Evolutionary conservation across 768 basidiomycete genomes (phyloP).

Genomic region (Fomitopsis serialis): DNA sequence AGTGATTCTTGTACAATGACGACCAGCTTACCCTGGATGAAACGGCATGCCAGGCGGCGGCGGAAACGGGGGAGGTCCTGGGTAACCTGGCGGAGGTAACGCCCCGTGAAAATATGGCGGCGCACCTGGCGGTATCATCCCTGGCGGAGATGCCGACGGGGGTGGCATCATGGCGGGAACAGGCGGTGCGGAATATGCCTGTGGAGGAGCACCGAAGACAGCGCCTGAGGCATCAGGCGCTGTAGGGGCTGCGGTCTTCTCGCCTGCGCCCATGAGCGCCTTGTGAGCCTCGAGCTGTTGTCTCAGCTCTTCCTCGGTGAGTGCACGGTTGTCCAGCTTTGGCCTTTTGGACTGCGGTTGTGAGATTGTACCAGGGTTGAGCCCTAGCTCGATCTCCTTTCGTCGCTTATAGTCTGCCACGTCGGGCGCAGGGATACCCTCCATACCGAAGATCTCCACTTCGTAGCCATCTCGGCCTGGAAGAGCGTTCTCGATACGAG

Average conservation of each 20-base stretch:
- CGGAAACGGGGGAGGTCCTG: constrained; percentile 36
- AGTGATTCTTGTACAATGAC: not conserved
- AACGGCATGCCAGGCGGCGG: constrained; percentile 39
- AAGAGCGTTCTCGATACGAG: constrained; percentile 94
- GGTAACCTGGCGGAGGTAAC: constrained; percentile 32
- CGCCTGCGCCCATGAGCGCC: constrained; percentile 75
- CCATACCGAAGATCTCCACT: constrained; percentile 99
- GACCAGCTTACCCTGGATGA: constrained; percentile 5
- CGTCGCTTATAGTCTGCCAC: constrained; percentile 94
- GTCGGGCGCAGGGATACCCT: constrained; percentile 92
- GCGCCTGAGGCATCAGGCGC: constrained; percentile 42
- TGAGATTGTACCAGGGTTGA: constrained; percentile 75
- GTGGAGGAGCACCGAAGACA: constrained; percentile 72
- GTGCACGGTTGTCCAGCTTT: constrained; percentile 68
- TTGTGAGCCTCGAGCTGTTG: constrained; percentile 87
- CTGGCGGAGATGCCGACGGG: constrained; percentile 35
- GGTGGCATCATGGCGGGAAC: constrained; percentile 30
- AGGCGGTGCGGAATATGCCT: constrained; percentile 53
- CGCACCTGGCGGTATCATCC: constrained; percentile 29
- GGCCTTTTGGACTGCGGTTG: constrained; percentile 79
- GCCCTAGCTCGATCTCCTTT: constrained; percentile 91
- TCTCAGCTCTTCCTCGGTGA: constrained; percentile 80
- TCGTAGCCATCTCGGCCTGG: constrained; percentile 97
- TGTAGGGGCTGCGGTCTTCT: constrained; percentile 28
- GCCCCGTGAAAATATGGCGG: constrained; percentile 27